phyloP scores from a whole-genome alignment of 495 filamentous ascomycete genomes.

The Penicillium pancosmium region DNA sequence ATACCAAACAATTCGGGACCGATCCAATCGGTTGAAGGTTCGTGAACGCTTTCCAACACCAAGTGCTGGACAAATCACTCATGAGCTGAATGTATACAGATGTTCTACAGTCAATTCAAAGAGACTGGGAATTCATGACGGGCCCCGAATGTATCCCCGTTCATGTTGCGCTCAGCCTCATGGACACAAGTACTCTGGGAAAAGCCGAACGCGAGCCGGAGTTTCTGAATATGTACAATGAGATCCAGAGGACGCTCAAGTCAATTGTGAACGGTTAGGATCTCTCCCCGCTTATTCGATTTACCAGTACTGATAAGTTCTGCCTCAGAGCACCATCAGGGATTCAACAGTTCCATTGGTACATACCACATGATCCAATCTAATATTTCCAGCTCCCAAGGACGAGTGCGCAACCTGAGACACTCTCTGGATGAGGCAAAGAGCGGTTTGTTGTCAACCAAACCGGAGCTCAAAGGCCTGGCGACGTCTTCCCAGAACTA shows the following conservation, averaged over 20 bases:
- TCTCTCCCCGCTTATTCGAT: neutral
- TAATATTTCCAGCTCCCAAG: conserved; percentile 87
- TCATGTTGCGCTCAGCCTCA: conserved; percentile 86
- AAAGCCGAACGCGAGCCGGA: conserved; percentile 82
- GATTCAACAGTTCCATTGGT: conserved; percentile 98
- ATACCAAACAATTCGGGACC: conserved; percentile 21
- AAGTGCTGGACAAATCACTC: neutral
- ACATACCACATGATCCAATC: conserved; percentile 98
- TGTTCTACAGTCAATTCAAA: conserved; percentile 71
- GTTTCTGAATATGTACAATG: conserved; percentile 78
- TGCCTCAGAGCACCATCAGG: conserved; percentile 85
- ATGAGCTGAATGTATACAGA: conserved; percentile 34
- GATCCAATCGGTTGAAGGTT: conserved; percentile 48
- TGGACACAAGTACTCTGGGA: conserved; percentile 92
- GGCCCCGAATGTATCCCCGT: conserved; percentile 86
- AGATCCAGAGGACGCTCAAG: conserved; percentile 88
- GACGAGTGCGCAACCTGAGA: conserved; percentile 78
- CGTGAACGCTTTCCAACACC: conserved; percentile 7
- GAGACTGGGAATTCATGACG: conserved; percentile 90
- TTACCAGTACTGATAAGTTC: conserved; percentile 10
- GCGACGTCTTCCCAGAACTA: conserved; percentile 86
- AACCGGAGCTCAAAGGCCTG: conserved; percentile 87
- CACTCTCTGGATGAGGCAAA: conserved; percentile 84
- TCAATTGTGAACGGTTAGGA: conserved; percentile 80
- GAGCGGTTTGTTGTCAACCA: conserved; percentile 76